Base-by-base conservation (phyloP, 345 rosid genomes). In the Pistacia atlantica region DNA sequence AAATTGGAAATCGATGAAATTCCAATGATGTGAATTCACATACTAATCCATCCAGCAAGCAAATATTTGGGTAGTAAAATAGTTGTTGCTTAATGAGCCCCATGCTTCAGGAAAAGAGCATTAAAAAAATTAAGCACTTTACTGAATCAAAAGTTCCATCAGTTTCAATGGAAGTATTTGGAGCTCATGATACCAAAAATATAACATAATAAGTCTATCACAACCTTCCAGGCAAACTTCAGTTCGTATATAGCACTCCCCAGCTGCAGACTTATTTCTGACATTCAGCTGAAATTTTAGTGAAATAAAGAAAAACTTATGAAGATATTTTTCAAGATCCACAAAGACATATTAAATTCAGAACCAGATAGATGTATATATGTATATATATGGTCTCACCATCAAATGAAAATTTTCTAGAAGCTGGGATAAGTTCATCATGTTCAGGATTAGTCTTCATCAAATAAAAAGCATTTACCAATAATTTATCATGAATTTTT, bases 201-300 rank as follows among this genome's bases (percentile, higher is more conserved):
- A 48, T 56, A 65, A 60, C 52, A 42, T 45, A 71, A 67, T 22
- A 65, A 75, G 61, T 67, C 8, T 22, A 51, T 22, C 71, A 83
- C 81, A 85, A 95, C 99, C 99, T 95, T 95, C 97, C 65, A 93
- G 86, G 89, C 98, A 95, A 79, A 89, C 75, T 89, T 95, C 97
- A 64, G 99, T 95, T 78, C 99, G 83, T 64, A 89, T 78, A 77
- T 81, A 93, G 90, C 99, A 95, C 77, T 95, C 99, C 69, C 86
- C 95, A 66, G 99, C 93, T 2, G 98, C 97, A 83, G 96, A 93
- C 84, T 89, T 95, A 67, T 95, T 95, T 89, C 99, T 89, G 78
- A 90, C 94, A 81, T 93, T 95, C 78, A 95, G 85, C 98, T 93
- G 90, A 87, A 84, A 80, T 78, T 75, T 69, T 70, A 68, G 83